A percentile compares a stretch with the other conserved stretches of the same genome.
These are phyloP conservation scores for Verticillium albo-atrum DNA, from an alignment of 2,329 filamentous ascomycete genomes.

Conservation along the genomic window DNA sequence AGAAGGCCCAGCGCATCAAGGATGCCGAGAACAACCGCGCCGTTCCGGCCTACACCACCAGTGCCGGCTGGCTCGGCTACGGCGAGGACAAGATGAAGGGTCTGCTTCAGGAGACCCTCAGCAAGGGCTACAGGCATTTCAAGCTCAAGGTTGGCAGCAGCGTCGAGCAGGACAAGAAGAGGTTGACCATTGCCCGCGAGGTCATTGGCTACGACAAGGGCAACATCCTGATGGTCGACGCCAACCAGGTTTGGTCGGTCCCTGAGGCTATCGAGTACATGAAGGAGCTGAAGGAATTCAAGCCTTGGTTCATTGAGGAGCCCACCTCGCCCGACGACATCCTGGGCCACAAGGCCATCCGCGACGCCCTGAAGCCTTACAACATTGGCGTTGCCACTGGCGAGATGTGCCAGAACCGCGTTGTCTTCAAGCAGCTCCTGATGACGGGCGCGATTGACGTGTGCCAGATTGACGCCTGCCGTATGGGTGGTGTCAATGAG, in stretches of 20 bases:
- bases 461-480: constrained; percentile 86
- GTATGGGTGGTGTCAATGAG: constrained; percentile 86
- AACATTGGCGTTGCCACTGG: constrained; percentile 84
- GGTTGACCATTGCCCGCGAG: constrained; percentile 69
- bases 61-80: constrained; percentile 89
- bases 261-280: constrained; percentile 87
- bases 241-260: constrained; percentile 90
- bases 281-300: constrained; percentile 75
- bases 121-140: constrained; percentile 77
- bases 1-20: constrained; percentile 66
- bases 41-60: constrained; percentile 88
- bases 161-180: constrained; percentile 65
- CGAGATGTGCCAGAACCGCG: constrained; percentile 93
- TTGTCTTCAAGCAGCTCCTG: constrained; percentile 90
- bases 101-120: constrained; percentile 69
- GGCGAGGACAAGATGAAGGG: constrained; percentile 80
- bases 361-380: constrained; percentile 70
- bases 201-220: constrained; percentile 79
- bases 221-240: constrained; percentile 88
- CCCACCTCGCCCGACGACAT: constrained; percentile 88
- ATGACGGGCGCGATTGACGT: constrained; percentile 77
- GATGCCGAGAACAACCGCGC: constrained; percentile 71
- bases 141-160: constrained; percentile 84
- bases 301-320: constrained; percentile 94
- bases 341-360: constrained; percentile 79